Evolutionary conservation across 1,284 basidiomycete species (phyloP).

Genomic region (Anthracocystis walkeri): DNA sequence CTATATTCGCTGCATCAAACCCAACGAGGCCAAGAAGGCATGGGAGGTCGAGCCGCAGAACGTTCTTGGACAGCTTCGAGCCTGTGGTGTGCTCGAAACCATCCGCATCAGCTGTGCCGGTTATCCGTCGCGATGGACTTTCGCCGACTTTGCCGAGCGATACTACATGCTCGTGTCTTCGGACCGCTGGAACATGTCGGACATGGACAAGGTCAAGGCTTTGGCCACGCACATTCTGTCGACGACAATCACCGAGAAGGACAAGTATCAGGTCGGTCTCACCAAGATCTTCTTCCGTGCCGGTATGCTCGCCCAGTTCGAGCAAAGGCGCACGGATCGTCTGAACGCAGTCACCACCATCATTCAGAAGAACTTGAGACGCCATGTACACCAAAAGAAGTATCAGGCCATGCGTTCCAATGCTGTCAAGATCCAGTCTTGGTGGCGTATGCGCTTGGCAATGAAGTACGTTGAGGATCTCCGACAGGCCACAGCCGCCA

Average conservation of each 20-base stretch:
- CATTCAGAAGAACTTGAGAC: constrained; percentile 95
- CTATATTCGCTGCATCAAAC: constrained; percentile 99
- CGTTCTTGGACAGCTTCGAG: constrained; percentile 92
- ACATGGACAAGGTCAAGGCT: constrained; percentile 72
- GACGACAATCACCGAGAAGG: constrained; percentile 87
- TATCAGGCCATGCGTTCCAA: constrained; percentile 81
- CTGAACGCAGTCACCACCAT: constrained; percentile 91
- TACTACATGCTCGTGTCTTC: constrained; percentile 97
- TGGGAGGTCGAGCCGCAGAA: constrained; percentile 98
- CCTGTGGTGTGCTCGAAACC: constrained; percentile 98
- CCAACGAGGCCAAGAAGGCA: constrained; percentile 93
- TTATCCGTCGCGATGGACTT: constrained; percentile 98
- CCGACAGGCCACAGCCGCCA: constrained; percentile 80
- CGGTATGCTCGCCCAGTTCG: constrained; percentile 97
- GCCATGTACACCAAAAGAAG: constrained; percentile 83
- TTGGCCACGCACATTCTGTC: constrained; percentile 89
- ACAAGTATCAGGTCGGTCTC: constrained; percentile 96
- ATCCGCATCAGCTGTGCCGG: constrained; percentile 99
- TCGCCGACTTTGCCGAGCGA: constrained; percentile 98
- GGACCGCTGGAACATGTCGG: constrained; percentile 77
- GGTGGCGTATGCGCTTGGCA: constrained; percentile 90
- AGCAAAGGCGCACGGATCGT: constrained; percentile 86
- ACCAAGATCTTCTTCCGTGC: constrained; percentile 99
- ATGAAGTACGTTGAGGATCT: constrained; percentile 79
- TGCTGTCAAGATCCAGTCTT: constrained; percentile 88